Evolutionary conservation across 768 basidiomycete species (phyloP).

Genomic region (Terana coerulea): DNA sequence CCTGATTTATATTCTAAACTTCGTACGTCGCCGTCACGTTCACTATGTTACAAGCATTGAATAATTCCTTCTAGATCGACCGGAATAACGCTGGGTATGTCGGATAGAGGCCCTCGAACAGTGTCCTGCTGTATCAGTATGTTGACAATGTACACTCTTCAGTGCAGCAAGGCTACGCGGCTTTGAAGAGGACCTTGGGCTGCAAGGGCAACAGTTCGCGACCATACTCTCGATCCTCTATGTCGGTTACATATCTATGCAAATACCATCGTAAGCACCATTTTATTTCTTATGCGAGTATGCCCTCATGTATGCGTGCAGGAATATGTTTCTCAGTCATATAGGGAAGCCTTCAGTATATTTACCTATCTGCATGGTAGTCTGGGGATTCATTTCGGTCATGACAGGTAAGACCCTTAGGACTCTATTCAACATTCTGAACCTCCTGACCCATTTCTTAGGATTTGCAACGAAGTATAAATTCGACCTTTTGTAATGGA

Average conservation of each 20-base stretch:
- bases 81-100: conserved; percentile 65
- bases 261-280: conserved; percentile 67
- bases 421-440: background rate
- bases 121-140: background rate
- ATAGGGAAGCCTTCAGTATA: conserved; percentile 68
- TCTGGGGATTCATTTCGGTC: conserved; percentile 54
- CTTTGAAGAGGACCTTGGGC: conserved; percentile 62
- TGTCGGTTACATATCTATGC: conserved; percentile 74
- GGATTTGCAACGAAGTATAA: conserved; percentile 22
- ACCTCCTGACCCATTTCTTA: background rate
- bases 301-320: conserved; percentile 23
- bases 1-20: conserved; percentile 44
- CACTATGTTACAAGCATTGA: background rate
- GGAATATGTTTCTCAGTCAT: conserved; percentile 67
- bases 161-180: conserved; percentile 73
- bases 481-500: background rate
- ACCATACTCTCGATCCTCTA: conserved; percentile 66
- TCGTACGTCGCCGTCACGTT: conserved; percentile 31
- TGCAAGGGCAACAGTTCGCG: conserved; percentile 61
- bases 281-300: background rate
- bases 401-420: conserved; percentile 34
- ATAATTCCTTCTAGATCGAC: conserved; percentile 45
- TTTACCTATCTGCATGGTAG: conserved; percentile 59
- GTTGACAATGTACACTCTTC: background rate
- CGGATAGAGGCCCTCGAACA: background rate